Evolutionary conservation across 192 early-diverging fungal species (phyloP), one percentile per base, ranked within the genome.

Genomic region (Entomortierella beljakovae): DNA sequence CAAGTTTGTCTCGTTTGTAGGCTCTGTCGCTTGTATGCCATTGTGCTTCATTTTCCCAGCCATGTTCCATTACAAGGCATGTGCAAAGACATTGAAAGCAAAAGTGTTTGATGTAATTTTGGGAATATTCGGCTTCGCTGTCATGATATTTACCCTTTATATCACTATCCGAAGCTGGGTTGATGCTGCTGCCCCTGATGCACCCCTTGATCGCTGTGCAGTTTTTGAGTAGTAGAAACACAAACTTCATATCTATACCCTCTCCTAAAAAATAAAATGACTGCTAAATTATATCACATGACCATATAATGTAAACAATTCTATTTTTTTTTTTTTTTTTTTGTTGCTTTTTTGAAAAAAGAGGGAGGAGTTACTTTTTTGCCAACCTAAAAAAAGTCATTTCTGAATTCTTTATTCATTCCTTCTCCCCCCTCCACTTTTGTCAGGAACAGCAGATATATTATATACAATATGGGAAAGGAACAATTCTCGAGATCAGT

Each of bases 1-100:
- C 81, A 90, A 90, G 60, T 89, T 94, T 68, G 92, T 85, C 83
- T 87, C 87, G 9, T 85, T 97, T 25, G 89, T 97, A 38, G 95
- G 96, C 1, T 90, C 89, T 46, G 87, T 94, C 38, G 90, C 92
- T 1, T 92, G 92, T 81, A 80, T 92, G 82, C 89, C 91, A 80
- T 54, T 92, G 26, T 88, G 88, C 58, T 92, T 95, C 48, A 84
- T 93, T 23, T 94, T 92, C 72, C 92, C 94, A 2, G 84, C 92
- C 2, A 55, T 94, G 26, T 95, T 94, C 85, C 92, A 94, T 63
- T 85, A 84, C 52, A 84, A 82, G 54, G 85, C 75, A 10, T 65
- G 77, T 15, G 81, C 84, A 22, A 57, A 80, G 48, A 81, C 81
- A 1, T 38, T 54, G 20, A 48, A 32, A 32, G 76, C 68, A 9